Evolutionary conservation across 2,329 filamentous ascomycete genomes (phyloP), one percentile per base, ranked within the genome.

Genomic region (Calonectria naviculata): DNA sequence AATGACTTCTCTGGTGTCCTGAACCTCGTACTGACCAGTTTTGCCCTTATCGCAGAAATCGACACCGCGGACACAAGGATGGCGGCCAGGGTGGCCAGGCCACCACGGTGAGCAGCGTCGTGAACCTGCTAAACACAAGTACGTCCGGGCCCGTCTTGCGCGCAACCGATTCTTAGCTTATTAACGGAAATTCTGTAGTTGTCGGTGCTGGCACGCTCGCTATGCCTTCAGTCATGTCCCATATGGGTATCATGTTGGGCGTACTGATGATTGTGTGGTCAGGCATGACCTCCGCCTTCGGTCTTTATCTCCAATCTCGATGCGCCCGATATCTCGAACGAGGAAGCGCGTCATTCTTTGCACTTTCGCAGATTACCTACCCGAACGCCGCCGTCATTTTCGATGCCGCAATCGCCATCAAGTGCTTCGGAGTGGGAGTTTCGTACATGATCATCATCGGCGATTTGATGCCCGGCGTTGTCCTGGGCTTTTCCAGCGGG

Each of bases 371-470:
- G 82, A 91, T 99, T 73, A 98, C 97, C 6, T 99, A 98, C 79
- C 97, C 97, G 1, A 98, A 98, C 81, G 95, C 96, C 3, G 94
- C 97, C 10, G 95, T 99, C 56, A 88, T 98, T 54, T 99, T 99
- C 82, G 97, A 99, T 84, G 92, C 93, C 8, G 97, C 97, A 7
- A 99, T 99, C 81, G 95, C 96, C 15, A 92, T 99, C 80, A 99
- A 99, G 83, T 99, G 97, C 84, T 99, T 99, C 81, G 97, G 97
- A 42, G 97, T 99, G 12, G 97, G 94, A 26, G 94, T 98, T 71
- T 98, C 95, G 78, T 99, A 99, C 84, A 90, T 99, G 78, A 99
- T 99, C 80, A 98, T 99, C 79, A 98, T 99, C 77, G 97, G 97
- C 62, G 97, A 99, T 82, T 86, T 99, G 73, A 99, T 99, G 97